Percentiles rank a stretch among this genome's conserved stretches.
phyloP scores from a whole-genome alignment of 2,329 filamentous ascomycete genomes.

The Talaromyces sp. region DNA sequence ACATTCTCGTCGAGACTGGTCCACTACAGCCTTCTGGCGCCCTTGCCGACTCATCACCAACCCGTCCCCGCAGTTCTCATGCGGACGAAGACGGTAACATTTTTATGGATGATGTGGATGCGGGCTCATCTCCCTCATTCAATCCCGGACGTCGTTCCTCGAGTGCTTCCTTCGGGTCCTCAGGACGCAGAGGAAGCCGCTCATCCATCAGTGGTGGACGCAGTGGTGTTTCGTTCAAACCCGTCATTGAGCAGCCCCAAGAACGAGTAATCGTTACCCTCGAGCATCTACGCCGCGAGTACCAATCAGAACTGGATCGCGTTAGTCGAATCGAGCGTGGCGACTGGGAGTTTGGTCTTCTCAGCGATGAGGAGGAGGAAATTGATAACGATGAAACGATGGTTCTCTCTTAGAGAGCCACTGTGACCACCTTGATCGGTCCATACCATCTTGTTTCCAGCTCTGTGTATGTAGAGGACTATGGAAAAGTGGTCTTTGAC shows the following conservation, averaged over 20 bases:
- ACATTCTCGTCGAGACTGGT: slow-evolving; percentile 61
- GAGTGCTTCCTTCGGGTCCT: slow-evolving; percentile 22
- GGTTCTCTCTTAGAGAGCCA: slow-evolving; percentile 30
- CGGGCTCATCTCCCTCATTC: slow-evolving; percentile 18
- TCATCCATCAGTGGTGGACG: slow-evolving; percentile 19
- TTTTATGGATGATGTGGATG: slow-evolving; percentile 42
- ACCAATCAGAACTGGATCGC: slow-evolving; percentile 85
- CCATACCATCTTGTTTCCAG: no score
- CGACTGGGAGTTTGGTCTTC: slow-evolving; percentile 73
- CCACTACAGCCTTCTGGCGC: slow-evolving; percentile 13
- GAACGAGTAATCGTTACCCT: slow-evolving; percentile 82
- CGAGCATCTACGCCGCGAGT: slow-evolving; percentile 83
- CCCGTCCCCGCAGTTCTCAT: slow-evolving; percentile 49
- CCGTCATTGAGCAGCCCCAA: slow-evolving; percentile 30
- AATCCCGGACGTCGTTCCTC: slow-evolving; percentile 22
- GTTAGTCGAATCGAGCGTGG: slow-evolving; percentile 86
- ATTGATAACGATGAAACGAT: slow-evolving; percentile 42
- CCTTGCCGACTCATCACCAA: slow-evolving; percentile 34
- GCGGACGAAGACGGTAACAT: slow-evolving; percentile 45
- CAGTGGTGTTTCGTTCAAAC: slow-evolving; percentile 15
- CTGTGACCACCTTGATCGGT: neutral
- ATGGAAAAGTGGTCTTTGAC: neutral
- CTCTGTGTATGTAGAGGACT: no score
- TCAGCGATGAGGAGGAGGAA: slow-evolving; percentile 28
- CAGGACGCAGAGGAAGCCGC: slow-evolving; percentile 25